Percentiles rank a stretch among this genome's conserved stretches.
phyloP scores from a whole-genome alignment of 371 early-diverging fungal species.

The Blyttiomyces sp. region DNA sequence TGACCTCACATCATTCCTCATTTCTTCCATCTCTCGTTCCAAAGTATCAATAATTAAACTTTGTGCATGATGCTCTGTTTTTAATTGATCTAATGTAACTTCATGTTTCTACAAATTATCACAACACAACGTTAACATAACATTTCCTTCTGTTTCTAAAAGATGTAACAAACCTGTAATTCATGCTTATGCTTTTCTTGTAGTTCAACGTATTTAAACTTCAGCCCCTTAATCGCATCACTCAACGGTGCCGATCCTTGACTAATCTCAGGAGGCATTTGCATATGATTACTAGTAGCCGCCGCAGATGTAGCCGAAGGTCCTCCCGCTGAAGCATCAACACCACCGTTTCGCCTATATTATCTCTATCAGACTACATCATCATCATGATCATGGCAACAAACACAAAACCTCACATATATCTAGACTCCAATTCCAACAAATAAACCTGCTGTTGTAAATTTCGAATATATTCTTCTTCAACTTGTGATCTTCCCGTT shows the following conservation, averaged over 20 bases:
- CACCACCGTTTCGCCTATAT: too few relatives aligned
- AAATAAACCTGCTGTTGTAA: slow-evolving; percentile 59
- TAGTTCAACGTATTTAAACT: slow-evolving; percentile 41
- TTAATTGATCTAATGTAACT: slow-evolving; percentile 24
- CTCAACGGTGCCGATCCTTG: slow-evolving; percentile 25
- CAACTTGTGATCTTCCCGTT: slow-evolving; percentile 23
- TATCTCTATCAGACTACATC: too few relatives aligned
- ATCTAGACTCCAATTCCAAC: slow-evolving; percentile 55
- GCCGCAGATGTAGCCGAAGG: too few relatives aligned
- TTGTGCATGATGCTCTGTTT: slow-evolving; percentile 21
- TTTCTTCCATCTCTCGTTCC: slow-evolving; percentile 27
- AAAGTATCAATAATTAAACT: slow-evolving; percentile 15
- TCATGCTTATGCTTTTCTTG: slow-evolving; percentile 42
- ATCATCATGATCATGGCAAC: too few relatives aligned
- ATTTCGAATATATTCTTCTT: slow-evolving; percentile 50
- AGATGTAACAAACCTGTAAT: slow-evolving; percentile 30
- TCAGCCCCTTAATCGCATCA: slow-evolving; percentile 35
- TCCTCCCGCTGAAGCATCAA: too few relatives aligned
- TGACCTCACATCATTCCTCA: slow-evolving; percentile 13
- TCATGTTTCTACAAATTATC: slow-evolving; percentile 24
- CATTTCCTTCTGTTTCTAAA: not conserved
- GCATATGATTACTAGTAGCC: too few relatives aligned
- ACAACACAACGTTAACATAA: not conserved
- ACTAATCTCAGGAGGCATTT: too few relatives aligned
- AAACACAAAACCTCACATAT: slow-evolving; percentile 29